Base-by-base conservation (phyloP, 306 rosid species). In the Senna tora region DNA sequence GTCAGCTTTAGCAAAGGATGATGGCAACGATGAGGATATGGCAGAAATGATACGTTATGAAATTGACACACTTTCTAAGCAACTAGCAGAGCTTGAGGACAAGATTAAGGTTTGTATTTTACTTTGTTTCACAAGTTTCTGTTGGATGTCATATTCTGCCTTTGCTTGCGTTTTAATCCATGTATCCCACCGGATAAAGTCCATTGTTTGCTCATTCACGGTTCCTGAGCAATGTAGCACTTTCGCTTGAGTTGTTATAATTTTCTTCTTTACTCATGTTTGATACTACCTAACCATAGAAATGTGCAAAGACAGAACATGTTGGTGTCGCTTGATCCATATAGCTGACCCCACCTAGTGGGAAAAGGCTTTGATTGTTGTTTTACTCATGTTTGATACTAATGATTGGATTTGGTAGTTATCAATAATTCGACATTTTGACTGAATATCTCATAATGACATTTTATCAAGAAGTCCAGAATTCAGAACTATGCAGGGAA, bases 21-120 rank as follows among this genome's bases (percentile, higher is more conserved):
- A 47, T 77, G 97, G 82, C 47, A 86, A 80, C 33, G 99, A 94
- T 22, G 89, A 86, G 84, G 99, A 94, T 79, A 94, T 94, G 99
- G 81, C 84, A 36, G 90, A 88, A 75, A 94, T 94, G 95, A 91
- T 94, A 77, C 79, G 87, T 62, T 87, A 15, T 47, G 99, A 94
- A 74, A 39, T 91, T 14, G 78, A 80, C 2, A 86, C 93, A 74
- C 82, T 94, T 51, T 85, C 90, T 45, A 82, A 65, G 82, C 81
- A 90, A 76, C 83, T 91, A 42, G 65, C 82, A 38, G 93, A 91
- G 76, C 85, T 86, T 10, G 99, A 91, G 74, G 89, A 82, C 55
- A 74, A 84, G 77, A 84, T 94, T 56, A 94, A 90, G 95, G 90
- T 85, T 75, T 70, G 32, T 49, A 54, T 47, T 49, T 47, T 58